Evolutionary conservation across 768 basidiomycete genomes (phyloP).

Genomic region (Tephrocybe sp.): DNA sequence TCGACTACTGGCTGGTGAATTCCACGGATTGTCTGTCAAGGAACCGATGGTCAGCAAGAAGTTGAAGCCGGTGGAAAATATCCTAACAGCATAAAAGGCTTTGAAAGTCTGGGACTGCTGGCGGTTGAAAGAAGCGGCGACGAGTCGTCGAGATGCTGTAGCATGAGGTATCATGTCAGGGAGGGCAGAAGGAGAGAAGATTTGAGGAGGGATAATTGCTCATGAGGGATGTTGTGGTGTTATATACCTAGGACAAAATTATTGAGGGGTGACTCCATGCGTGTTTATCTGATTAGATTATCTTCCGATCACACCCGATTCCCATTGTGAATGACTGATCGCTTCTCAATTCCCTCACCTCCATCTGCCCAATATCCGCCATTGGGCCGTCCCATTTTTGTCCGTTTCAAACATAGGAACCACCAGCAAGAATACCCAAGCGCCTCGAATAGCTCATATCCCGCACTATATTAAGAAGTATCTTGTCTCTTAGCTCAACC

Average conservation of each 20-base stretch:
- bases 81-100: constrained; percentile 58
- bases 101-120: constrained; percentile 41
- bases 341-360: constrained; percentile 3
- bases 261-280: neutral
- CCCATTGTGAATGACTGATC: neutral
- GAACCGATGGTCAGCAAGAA: constrained; percentile 13
- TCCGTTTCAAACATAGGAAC: neutral
- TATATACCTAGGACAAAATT: constrained; percentile 26
- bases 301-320: constrained; percentile 1
- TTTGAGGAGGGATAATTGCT: constrained; percentile 26
- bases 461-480: constrained; percentile 18
- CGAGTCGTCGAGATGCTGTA: constrained; percentile 29
- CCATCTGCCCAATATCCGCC: constrained; percentile 1
- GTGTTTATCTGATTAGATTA: constrained; percentile 30
- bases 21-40: constrained; percentile 41
- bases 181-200: constrained; percentile 12
- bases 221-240: constrained; percentile 30
- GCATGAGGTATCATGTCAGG: constrained; percentile 38
- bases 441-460: constrained; percentile 28
- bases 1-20: constrained; percentile 34
- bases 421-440: neutral
- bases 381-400: constrained; percentile 5
- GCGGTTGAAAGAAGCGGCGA: constrained; percentile 31
- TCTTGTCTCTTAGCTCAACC: neutral
- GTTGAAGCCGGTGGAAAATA: neutral